phyloP scores from a whole-genome alignment of 2,329 filamentous ascomycete species.

The Penicillium freii region DNA sequence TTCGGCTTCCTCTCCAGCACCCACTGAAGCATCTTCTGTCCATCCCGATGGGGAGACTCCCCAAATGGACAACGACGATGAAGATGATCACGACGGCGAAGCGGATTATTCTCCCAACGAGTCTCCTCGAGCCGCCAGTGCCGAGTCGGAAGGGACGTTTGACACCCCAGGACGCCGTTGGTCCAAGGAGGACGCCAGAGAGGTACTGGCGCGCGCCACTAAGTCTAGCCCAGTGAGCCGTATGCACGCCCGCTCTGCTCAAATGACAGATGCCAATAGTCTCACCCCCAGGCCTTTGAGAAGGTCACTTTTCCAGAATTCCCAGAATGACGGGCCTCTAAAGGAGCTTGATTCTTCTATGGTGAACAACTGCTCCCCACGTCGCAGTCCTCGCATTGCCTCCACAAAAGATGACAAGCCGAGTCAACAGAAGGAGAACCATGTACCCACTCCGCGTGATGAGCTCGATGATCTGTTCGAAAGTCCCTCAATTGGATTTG shows the following conservation, averaged over 20 bases:
- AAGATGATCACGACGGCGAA: constrained; percentile 36
- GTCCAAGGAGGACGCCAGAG: constrained; percentile 42
- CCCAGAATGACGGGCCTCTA: constrained; percentile 37
- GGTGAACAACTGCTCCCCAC: constrained; percentile 49
- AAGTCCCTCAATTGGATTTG: constrained; percentile 51
- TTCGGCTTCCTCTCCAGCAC: constrained; percentile 41
- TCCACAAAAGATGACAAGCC: constrained; percentile 40
- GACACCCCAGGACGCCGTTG: constrained; percentile 34
- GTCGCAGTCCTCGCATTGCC: constrained; percentile 40
- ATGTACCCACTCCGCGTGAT: constrained; percentile 47
- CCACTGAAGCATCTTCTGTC: constrained; percentile 39
- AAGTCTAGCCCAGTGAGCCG: constrained; percentile 61
- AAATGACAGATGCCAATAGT: constrained; percentile 47
- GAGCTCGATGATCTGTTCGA: constrained; percentile 67
- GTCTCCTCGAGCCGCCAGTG: constrained; percentile 49
- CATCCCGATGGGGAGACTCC: constrained; percentile 38
- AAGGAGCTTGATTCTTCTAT: constrained; percentile 38
- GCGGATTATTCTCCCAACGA: constrained; percentile 36
- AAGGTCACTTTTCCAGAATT: constrained; percentile 45
- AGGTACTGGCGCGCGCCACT: constrained; percentile 54
- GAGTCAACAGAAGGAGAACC: constrained; percentile 56
- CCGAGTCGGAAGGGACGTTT: constrained; percentile 46
- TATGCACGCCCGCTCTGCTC: constrained; percentile 43
- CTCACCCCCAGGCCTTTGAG: constrained; percentile 56
- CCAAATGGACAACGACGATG: constrained; percentile 34